These are phyloP conservation scores for Coprinopsis marcescibilis DNA, from an alignment of 768 basidiomycete species.

Conservation along the genomic window DNA sequence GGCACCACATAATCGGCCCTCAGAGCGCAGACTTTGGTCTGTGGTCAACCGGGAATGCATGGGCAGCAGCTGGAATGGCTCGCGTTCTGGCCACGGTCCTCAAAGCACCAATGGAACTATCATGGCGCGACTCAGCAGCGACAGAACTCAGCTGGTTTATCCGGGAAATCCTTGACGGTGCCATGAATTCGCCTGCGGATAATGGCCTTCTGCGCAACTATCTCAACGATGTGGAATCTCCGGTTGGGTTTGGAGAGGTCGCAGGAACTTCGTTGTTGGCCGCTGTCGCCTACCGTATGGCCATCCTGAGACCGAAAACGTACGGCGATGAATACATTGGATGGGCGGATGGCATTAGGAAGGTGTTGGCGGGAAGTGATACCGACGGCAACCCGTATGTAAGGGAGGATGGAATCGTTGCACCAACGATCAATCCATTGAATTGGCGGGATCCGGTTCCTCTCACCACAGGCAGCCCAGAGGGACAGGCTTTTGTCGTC, in stretches of 20 bases:
- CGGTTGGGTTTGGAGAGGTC: conserved; percentile 37
- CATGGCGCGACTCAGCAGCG: too few species aligned
- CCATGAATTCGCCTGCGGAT: conserved; percentile 25
- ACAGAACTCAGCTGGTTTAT: conserved; percentile 33
- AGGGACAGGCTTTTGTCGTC: conserved; percentile 35
- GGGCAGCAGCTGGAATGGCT: conserved; percentile 68
- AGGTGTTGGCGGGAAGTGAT: conserved; percentile 16
- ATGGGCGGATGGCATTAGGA: conserved; percentile 32
- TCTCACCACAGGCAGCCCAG: conserved; percentile 32
- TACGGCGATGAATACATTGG: conserved; percentile 26
- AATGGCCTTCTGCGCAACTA: conserved; percentile 38
- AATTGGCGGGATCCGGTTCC: conserved; percentile 31
- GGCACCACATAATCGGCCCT: conserved; percentile 40
- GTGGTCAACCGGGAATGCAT: conserved; percentile 58
- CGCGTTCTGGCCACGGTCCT: conserved; percentile 47
- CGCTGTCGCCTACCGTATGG: conserved; percentile 35
- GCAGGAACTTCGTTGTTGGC: conserved; percentile 38
- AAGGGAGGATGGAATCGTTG: conserved; percentile 24
- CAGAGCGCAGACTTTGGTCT: conserved; percentile 31
- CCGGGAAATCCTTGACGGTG: conserved; percentile 41
- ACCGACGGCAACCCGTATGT: conserved; percentile 23
- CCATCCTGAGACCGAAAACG: conserved; percentile 25
- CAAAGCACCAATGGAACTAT: conserved; percentile 35
- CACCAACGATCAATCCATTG: conserved; percentile 35
- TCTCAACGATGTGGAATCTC: conserved; percentile 22